Conservation (phyloP, 768 basidiomycete species). For the Cystoderma amianthinum region DNA sequence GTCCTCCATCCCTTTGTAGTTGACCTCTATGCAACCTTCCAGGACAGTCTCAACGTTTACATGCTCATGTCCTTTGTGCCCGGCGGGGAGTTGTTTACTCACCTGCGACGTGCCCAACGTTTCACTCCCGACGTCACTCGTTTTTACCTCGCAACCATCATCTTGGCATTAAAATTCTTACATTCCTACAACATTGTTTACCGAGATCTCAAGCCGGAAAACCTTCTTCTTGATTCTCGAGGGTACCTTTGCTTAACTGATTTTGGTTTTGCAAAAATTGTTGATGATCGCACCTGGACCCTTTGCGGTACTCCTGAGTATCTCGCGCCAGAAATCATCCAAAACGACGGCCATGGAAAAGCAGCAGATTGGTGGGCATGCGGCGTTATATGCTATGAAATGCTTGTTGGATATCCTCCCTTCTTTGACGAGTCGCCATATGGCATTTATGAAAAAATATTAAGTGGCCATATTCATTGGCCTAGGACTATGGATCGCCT, state of each 20-base stretch:
- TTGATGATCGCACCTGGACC: conserved; percentile 97
- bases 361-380: conserved; percentile 99
- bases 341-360: conserved; percentile 95
- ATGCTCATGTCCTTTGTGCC: conserved; percentile 97
- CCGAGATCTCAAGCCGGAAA: conserved; percentile 97
- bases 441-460: conserved; percentile 97
- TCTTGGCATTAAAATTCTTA: conserved; percentile 90
- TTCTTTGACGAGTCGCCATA: conserved; percentile 98
- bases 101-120: conserved; percentile 86
- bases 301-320: conserved; percentile 96
- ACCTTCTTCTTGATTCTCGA: conserved; percentile 88
- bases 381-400: conserved; percentile 95
- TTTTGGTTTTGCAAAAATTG: conserved; percentile 97
- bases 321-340: conserved; percentile 96
- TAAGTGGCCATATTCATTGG: conserved; percentile 84
- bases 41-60: conserved; percentile 95
- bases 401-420: conserved; percentile 97
- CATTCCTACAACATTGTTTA: conserved; percentile 98
- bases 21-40: conserved; percentile 91
- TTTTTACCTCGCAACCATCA: conserved; percentile 95
- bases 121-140: conserved; percentile 97
- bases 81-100: conserved; percentile 96
- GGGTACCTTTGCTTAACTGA: conserved; percentile 95
- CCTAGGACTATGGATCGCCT: conserved; percentile 86
- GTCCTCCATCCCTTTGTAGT: conserved; percentile 95